A percentile compares a stretch with the other conserved stretches of the same genome.
Evolutionary conservation across 495 filamentous ascomycete species (phyloP).

Genomic region (Xanthoparmelia taractica): DNA sequence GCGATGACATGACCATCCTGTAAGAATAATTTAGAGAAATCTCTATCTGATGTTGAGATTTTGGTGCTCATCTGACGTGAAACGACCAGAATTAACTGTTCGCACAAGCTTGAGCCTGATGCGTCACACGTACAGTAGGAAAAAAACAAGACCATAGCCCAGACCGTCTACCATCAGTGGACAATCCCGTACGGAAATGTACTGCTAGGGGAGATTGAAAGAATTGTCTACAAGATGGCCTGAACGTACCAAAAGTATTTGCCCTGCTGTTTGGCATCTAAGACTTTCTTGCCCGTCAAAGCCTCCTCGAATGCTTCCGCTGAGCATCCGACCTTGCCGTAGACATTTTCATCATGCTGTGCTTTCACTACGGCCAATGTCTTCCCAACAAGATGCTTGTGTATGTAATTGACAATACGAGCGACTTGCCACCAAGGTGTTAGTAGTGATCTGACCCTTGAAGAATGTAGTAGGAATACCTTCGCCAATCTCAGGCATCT

Average conservation of each 20-base stretch:
- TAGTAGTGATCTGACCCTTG: neutral
- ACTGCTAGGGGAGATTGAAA: neutral
- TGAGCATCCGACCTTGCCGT: constrained; percentile 78
- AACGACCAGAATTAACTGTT: neutral
- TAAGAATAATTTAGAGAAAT: neutral
- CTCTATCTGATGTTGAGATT: neutral
- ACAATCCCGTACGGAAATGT: neutral
- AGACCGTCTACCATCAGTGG: neutral
- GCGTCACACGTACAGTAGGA: neutral
- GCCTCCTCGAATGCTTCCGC: constrained; percentile 62
- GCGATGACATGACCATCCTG: constrained; percentile 54
- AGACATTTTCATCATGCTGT: constrained; percentile 71
- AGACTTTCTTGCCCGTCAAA: constrained; percentile 67
- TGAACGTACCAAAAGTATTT: constrained; percentile 81
- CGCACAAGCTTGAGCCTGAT: neutral
- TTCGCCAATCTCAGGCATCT: constrained; percentile 79
- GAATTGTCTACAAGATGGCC: too few species aligned
- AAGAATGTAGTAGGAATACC: constrained; percentile 30
- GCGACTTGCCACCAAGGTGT: constrained; percentile 45
- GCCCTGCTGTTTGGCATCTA: constrained; percentile 72
- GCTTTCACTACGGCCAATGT: constrained; percentile 63
- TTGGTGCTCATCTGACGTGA: neutral
- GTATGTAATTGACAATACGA: constrained; percentile 76
- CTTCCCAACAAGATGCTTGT: constrained; percentile 72
- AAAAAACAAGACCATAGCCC: neutral